Evolutionary conservation across 768 basidiomycete species (phyloP), one percentile per base, ranked within the genome.

Genomic region (Phaeotremella fagi): DNA sequence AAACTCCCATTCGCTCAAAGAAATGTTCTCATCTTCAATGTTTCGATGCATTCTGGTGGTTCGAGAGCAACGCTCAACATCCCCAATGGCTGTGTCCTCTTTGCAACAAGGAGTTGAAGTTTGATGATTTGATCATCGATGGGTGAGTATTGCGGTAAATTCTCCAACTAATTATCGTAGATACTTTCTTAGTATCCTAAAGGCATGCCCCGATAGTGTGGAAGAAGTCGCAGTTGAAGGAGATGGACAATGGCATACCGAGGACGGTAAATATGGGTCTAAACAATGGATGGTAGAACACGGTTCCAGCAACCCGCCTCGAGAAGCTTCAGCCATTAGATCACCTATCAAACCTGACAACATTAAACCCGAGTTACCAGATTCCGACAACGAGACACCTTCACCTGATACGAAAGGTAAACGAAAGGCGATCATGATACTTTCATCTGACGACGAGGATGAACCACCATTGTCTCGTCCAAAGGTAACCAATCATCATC

Each of bases 21-120:
- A 78, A 80, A 54, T 98, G 95, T 67, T 83, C 87, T 31, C 95
- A 98, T 74, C 77, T 87, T 5, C 88, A 91, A 63, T 99, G 95
- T 72, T 99, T 98, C 75, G 95, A 99, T 74, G 91, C 91, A 0
- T 80, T 80, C 16, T 89, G 87, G 35, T 99, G 91, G 91, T 89
- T 86, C 67, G 85, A 85, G 3, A 83, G 94, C 71, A 98, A 95
- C 83, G 88, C 94, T 67, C 85, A 89, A 76, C 97, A 91, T 7
- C 95, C 94, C 1, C 91, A 90, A 26, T 99, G 88, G 86, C 74
- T 86, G 42, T 98, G 95, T 75, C 94, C 95, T 24, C 86, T 90
- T 37, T 98, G 95, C 75, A 88, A 90, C 71, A 84, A 82, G 66
- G 77, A 80, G 42, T 73, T 99, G 48, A 82, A 85, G 59, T 77